Evolutionary conservation across 2,329 filamentous ascomycete genomes (phyloP).

Genomic region (Fusarium denticulatum): DNA sequence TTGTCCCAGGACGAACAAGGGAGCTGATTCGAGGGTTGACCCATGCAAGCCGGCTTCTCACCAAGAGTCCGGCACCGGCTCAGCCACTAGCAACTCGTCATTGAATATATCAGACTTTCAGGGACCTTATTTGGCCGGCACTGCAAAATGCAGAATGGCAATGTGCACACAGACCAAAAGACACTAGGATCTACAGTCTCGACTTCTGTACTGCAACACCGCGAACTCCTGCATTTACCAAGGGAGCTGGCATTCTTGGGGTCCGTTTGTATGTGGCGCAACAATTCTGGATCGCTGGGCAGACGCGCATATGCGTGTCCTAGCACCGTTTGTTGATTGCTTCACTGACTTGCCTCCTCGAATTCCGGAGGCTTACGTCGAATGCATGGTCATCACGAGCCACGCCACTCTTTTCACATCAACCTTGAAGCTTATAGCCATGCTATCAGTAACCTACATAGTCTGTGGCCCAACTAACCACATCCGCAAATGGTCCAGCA

Average conservation of each 20-base stretch:
- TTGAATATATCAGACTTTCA: conserved; percentile 27
- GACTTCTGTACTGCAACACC: conserved; percentile 4
- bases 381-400: conserved; percentile 31
- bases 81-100: conserved; percentile 35
- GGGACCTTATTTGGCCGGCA: conserved; percentile 12
- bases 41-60: conserved; percentile 23
- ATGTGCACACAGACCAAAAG: not conserved
- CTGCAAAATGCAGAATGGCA: conserved; percentile 3
- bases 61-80: conserved; percentile 25
- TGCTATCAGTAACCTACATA: not conserved
- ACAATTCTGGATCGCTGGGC: conserved; percentile 10
- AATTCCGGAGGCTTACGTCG: conserved; percentile 32
- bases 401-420: conserved; percentile 15
- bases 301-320: conserved; percentile 16
- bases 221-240: conserved; percentile 10
- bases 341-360: conserved; percentile 23
- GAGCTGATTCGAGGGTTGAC: conserved; percentile 31
- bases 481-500: not conserved
- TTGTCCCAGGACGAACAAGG: conserved; percentile 26
- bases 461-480: not conserved
- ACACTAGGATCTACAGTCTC: conserved; percentile 7
- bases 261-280: conserved; percentile 14
- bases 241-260: conserved; percentile 30
- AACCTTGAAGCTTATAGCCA: not conserved
- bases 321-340: conserved; percentile 29